phyloP scores from a whole-genome alignment of 495 filamentous ascomycete genomes.

The Neurospora sp. region DNA sequence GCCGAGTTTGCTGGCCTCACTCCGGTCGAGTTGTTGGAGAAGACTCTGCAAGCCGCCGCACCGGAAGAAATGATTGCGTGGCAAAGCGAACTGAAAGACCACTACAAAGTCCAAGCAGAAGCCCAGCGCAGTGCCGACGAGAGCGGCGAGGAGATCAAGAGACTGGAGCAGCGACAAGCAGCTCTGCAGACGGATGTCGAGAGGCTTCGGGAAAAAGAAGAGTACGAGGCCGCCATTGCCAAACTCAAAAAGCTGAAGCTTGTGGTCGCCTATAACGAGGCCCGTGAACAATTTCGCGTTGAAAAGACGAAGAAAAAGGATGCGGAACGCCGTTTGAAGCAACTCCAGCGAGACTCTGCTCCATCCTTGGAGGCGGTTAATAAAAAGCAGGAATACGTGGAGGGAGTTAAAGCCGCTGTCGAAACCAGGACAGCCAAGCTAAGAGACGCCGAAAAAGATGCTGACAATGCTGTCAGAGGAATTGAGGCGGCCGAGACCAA shows the following conservation, averaged over 20 bases:
- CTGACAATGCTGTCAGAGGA: constrained; percentile 36
- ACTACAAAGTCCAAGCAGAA: constrained; percentile 59
- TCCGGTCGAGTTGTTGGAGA: constrained; percentile 71
- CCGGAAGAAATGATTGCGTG: constrained; percentile 67
- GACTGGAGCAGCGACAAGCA: constrained; percentile 64
- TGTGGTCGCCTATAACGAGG: constrained; percentile 49
- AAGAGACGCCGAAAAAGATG: constrained; percentile 40
- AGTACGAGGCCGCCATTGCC: constrained; percentile 54
- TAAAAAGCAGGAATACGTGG: constrained; percentile 51
- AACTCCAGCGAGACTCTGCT: constrained; percentile 49
- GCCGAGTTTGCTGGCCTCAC: constrained; percentile 84
- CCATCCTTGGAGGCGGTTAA: constrained; percentile 59
- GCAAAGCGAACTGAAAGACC: constrained; percentile 62
- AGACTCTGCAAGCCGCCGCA: constrained; percentile 81
- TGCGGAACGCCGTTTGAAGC: constrained; percentile 40
- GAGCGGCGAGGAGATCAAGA: constrained; percentile 51
- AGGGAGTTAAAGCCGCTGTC: constrained; percentile 37
- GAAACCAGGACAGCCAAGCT: constrained; percentile 40
- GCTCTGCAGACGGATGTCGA: constrained; percentile 74
- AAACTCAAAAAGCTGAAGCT: constrained; percentile 56
- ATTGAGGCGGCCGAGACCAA: constrained; percentile 44
- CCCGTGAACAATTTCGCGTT: constrained; percentile 30
- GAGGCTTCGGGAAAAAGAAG: constrained; percentile 62
- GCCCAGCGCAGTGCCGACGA: constrained; percentile 46
- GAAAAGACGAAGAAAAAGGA: constrained; percentile 37